Conservation (phyloP, 1,139 yeast species). For the Diutina rugosa region DNA sequence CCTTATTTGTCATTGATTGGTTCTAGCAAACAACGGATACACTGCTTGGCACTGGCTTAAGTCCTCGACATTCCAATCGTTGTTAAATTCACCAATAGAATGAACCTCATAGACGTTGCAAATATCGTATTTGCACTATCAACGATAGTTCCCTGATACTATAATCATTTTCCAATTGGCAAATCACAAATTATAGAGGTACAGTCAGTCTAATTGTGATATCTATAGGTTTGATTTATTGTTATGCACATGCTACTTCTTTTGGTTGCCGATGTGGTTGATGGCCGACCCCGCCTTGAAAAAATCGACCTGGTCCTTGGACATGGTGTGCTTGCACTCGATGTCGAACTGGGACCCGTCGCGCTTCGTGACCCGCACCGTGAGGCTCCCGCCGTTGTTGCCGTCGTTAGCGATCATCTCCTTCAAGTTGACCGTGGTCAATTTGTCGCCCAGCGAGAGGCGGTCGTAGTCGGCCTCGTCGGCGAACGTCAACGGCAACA, state of each 20-base stretch:
- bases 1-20: no score
- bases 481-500: constrained; percentile 87
- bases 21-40: no score
- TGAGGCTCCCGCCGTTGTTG: constrained; percentile 71
- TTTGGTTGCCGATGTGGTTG: constrained; percentile 66
- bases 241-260: constrained; percentile 4
- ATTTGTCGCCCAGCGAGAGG: constrained; percentile 61
- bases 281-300: constrained; percentile 97
- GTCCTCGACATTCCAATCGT: no score
- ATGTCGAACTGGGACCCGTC: constrained; percentile 63
- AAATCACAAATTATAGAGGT: no score
- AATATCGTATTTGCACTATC: no score
- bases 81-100: no score
- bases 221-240: no score
- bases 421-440: constrained; percentile 64
- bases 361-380: constrained; percentile 59
- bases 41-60: no score
- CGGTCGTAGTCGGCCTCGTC: constrained; percentile 80
- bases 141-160: no score
- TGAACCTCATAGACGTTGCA: no score
- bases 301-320: constrained; percentile 88
- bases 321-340: constrained; percentile 86
- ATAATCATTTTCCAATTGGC: no score
- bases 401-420: constrained; percentile 78
- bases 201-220: no score